These are phyloP conservation scores for Aspergillus pseudoterreus DNA, from an alignment of 2,329 filamentous ascomycete genomes.

Conservation along the genomic window DNA sequence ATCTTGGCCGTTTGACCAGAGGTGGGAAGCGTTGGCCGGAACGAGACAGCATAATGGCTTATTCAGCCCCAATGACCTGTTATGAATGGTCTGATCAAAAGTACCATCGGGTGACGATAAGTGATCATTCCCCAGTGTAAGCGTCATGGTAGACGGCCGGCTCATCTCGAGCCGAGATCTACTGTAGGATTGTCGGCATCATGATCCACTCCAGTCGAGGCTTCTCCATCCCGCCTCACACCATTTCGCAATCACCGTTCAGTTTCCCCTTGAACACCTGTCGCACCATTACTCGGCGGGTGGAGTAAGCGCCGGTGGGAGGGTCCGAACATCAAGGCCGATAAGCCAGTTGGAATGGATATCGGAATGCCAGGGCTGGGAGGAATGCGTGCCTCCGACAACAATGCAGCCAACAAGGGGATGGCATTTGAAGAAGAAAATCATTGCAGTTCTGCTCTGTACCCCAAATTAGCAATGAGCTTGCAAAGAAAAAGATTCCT, in stretches of 20 bases:
- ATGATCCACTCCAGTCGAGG: slow-evolving; percentile 7
- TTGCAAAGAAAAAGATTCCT: not conserved
- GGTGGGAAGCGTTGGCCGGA: slow-evolving; percentile 4
- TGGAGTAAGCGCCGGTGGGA: slow-evolving; percentile 10
- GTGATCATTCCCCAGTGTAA: slow-evolving; percentile 23
- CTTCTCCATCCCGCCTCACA: not conserved
- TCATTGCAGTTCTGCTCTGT: not conserved
- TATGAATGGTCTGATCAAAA: slow-evolving; percentile 7
- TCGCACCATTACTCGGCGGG: not conserved
- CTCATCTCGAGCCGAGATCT: slow-evolving; percentile 13
- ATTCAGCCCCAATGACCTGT: not conserved
- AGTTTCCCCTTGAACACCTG: not conserved
- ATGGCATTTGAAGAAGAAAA: slow-evolving; percentile 19
- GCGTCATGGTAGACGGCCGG: slow-evolving; percentile 28
- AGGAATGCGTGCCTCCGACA: slow-evolving; percentile 30
- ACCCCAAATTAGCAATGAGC: slow-evolving; percentile 1
- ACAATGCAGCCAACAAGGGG: slow-evolving; percentile 27
- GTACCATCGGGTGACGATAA: slow-evolving; percentile 1
- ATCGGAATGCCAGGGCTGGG: slow-evolving; percentile 25
- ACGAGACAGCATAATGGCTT: not conserved
- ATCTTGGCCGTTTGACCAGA: not conserved
- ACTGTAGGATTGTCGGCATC: slow-evolving; percentile 6
- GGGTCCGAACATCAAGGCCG: slow-evolving; percentile 14
- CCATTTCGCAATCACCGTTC: not conserved
- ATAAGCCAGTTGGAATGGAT: slow-evolving; percentile 23